phyloP scores from a whole-genome alignment of 2,329 filamentous ascomycete species.

The Talaromyces sp. region DNA sequence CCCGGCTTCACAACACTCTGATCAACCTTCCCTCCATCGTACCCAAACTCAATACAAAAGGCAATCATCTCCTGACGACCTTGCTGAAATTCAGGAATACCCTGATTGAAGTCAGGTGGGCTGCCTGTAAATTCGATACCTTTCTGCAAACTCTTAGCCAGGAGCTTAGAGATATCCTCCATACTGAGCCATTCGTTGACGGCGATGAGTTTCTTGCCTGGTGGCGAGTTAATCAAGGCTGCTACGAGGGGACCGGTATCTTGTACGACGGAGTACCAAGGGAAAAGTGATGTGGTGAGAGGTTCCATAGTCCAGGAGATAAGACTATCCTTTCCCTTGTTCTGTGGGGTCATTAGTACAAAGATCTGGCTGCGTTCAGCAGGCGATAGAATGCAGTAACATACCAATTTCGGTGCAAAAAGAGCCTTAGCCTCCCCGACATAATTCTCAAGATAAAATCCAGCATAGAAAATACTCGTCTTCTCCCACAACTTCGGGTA shows the following conservation, averaged over 20 bases:
- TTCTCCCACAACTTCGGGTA: slow-evolving; percentile 37
- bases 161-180: background rate
- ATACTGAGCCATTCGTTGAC: background rate
- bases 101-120: background rate
- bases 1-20: background rate
- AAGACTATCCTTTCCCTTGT: background rate
- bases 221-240: background rate
- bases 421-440: background rate
- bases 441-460: slow-evolving; percentile 10
- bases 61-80: background rate
- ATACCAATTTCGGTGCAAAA: background rate
- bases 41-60: background rate
- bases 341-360: no score
- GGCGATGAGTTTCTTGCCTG: background rate
- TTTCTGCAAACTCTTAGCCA: background rate
- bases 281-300: background rate
- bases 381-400: background rate
- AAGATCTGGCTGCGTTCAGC: no score
- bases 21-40: background rate
- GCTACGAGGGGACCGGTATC: slow-evolving; percentile 1
- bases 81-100: background rate
- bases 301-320: background rate
- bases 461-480: background rate
- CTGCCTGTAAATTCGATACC: background rate
- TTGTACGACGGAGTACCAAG: background rate